These are phyloP conservation scores for Exophiala bonariae DNA, from an alignment of 2,329 filamentous ascomycete genomes.

Conservation along the genomic window DNA sequence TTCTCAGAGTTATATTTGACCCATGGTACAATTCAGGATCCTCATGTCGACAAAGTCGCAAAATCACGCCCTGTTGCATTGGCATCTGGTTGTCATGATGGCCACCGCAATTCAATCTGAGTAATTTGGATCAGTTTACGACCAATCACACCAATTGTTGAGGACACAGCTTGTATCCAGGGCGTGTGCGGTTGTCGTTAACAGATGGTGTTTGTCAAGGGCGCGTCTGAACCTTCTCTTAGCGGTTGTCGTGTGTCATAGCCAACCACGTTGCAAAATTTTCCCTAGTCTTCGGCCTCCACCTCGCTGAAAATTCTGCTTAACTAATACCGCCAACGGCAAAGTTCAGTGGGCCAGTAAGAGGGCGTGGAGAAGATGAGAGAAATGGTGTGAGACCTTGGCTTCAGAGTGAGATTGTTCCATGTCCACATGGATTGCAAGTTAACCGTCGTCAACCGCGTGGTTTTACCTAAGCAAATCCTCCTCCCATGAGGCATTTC, in stretches of 20 bases:
- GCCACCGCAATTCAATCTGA: conserved; percentile 5
- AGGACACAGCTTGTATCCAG: conserved; percentile 9
- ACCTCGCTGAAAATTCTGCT: conserved; percentile 15
- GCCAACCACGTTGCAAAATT: conserved; percentile 20
- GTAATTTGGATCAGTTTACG: background rate
- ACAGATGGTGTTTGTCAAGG: conserved; percentile 23
- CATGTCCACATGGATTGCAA: too few relatives aligned
- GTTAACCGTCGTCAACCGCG: too few relatives aligned
- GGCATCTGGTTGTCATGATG: conserved; percentile 5
- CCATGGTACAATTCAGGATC: conserved; percentile 1
- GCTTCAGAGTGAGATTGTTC: too few relatives aligned
- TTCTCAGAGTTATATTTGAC: conserved; percentile 1
- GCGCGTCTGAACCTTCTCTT: conserved; percentile 26
- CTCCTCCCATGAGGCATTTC: conserved; percentile 2
- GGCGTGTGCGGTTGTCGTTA: conserved; percentile 25
- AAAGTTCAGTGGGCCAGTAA: conserved; percentile 19
- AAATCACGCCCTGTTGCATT: conserved; percentile 16
- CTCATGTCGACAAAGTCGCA: conserved; percentile 3
- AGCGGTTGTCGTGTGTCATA: conserved; percentile 22
- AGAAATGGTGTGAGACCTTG: too few relatives aligned
- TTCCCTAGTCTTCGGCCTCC: background rate
- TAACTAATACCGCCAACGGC: conserved; percentile 22
- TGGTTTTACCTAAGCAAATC: too few relatives aligned
- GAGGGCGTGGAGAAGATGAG: conserved; percentile 6
- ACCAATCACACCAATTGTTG: conserved; percentile 18